A percentile compares a stretch with the other conserved stretches of the same genome.
Evolutionary conservation across 75 land plant species (phyloP).

Genomic region (Isoetes taiwanensis): DNA sequence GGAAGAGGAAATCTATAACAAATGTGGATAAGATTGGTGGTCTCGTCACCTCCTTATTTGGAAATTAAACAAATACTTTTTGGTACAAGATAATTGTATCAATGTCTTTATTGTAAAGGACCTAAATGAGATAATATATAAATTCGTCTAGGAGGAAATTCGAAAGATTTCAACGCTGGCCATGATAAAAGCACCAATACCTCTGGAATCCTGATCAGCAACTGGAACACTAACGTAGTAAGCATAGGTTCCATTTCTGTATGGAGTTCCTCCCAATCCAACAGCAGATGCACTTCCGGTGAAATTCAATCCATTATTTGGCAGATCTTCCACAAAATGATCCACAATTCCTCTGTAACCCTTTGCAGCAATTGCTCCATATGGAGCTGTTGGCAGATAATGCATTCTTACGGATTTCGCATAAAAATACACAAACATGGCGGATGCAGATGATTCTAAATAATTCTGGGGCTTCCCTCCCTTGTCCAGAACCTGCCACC

Average conservation of each 20-base stretch:
- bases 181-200: slow-evolving; percentile 21
- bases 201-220: slow-evolving; percentile 20
- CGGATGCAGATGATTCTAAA: slow-evolving; percentile 21
- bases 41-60: too few species aligned
- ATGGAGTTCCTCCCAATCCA: slow-evolving; percentile 18
- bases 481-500: slow-evolving; percentile 27
- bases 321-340: slow-evolving; percentile 4
- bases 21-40: too few species aligned
- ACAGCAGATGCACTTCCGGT: slow-evolving; percentile 12
- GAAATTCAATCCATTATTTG: slow-evolving; percentile 10
- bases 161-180: too few species aligned
- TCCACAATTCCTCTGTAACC: slow-evolving; percentile 8
- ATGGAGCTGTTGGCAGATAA: slow-evolving; percentile 4
- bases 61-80: too few species aligned
- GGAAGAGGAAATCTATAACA: too few species aligned
- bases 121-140: too few species aligned
- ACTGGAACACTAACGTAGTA: slow-evolving; percentile 19
- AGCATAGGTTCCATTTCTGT: slow-evolving; percentile 18
- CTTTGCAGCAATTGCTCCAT: background rate
- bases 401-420: slow-evolving; percentile 13
- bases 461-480: slow-evolving; percentile 10
- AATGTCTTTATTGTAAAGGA: too few species aligned
- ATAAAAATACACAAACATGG: slow-evolving; percentile 15
- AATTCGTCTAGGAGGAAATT: too few species aligned
- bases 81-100: too few species aligned